phyloP scores from a whole-genome alignment of 2,329 filamentous ascomycete genomes.

The Aspergillus fumigatiaffinis region DNA sequence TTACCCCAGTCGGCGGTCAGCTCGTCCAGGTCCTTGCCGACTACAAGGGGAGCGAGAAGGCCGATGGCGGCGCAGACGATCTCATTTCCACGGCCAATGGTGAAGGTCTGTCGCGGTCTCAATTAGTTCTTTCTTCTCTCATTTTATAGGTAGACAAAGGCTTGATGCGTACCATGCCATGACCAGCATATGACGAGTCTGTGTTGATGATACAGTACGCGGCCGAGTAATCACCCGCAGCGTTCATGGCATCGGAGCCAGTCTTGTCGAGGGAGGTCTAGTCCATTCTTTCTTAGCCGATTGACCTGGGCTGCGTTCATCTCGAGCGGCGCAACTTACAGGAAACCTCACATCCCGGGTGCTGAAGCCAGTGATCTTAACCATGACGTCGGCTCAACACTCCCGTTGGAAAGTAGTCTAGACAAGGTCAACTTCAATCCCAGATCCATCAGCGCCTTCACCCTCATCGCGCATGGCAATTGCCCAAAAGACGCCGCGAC shows the following conservation, averaged over 20 bases:
- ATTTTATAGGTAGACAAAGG: too few species aligned
- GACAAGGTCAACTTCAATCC: not conserved
- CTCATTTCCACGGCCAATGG: slow-evolving; percentile 72
- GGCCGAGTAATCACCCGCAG: slow-evolving; percentile 84
- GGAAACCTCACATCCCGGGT: slow-evolving; percentile 75
- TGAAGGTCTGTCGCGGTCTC: slow-evolving; percentile 36
- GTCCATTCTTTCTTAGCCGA: not conserved
- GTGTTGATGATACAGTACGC: slow-evolving; percentile 93
- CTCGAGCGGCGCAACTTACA: slow-evolving; percentile 26
- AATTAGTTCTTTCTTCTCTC: slow-evolving; percentile 2
- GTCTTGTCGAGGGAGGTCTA: slow-evolving; percentile 90
- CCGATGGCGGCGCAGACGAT: slow-evolving; percentile 83
- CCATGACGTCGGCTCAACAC: slow-evolving; percentile 29
- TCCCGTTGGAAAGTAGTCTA: not conserved
- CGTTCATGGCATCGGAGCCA: slow-evolving; percentile 96
- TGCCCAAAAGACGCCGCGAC: not conserved
- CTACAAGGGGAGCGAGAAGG: slow-evolving; percentile 71
- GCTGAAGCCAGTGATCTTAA: slow-evolving; percentile 69
- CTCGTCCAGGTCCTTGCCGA: slow-evolving; percentile 69
- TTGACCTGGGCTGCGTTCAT: not conserved
- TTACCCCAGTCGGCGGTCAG: slow-evolving; percentile 78
- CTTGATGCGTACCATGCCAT: slow-evolving; percentile 37
- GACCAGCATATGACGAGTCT: slow-evolving; percentile 52
- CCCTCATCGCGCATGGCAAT: not conserved
- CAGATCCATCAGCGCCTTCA: not conserved